Evolutionary conservation across 2,329 filamentous ascomycete species (phyloP).

Genomic region (Chaetomiaceae sp.): DNA sequence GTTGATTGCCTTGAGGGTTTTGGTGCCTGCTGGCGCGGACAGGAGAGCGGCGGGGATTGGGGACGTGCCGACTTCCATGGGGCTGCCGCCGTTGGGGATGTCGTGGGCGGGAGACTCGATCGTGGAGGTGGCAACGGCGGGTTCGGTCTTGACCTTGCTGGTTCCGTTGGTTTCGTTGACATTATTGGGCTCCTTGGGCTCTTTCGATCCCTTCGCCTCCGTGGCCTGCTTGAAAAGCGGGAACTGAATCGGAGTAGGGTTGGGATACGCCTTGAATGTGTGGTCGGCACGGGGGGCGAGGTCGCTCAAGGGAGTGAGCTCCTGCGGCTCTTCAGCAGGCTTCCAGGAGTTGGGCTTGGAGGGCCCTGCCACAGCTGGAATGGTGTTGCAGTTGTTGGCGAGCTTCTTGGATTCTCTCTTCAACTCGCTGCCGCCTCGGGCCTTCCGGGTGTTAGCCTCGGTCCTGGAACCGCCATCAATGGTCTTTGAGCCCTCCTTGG

Average conservation of each 20-base stretch:
- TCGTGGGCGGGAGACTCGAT: neutral
- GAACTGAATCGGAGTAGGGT: neutral
- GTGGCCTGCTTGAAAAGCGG: neutral
- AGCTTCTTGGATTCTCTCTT: neutral
- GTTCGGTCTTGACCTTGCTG: neutral
- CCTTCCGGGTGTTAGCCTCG: conserved; percentile 6
- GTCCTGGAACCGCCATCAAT: neutral
- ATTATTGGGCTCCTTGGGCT: neutral
- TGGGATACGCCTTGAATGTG: conserved; percentile 9
- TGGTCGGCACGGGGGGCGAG: neutral
- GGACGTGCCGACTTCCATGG: neutral
- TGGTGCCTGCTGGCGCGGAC: conserved; percentile 1
- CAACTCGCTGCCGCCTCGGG: neutral
- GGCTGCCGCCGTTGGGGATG: neutral
- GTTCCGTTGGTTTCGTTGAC: neutral
- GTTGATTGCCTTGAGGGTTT: conserved; percentile 16
- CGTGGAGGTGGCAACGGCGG: neutral
- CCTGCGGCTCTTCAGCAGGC: neutral
- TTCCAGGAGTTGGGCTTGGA: neutral
- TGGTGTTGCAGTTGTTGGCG: neutral
- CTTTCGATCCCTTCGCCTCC: neutral
- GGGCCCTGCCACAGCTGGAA: neutral
- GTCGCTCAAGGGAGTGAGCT: conserved; percentile 2
- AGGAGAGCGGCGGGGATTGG: neutral
- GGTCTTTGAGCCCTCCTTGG: neutral